phyloP scores from a whole-genome alignment of 352 stramenopile genomes.

The Pythium utonaiense region DNA sequence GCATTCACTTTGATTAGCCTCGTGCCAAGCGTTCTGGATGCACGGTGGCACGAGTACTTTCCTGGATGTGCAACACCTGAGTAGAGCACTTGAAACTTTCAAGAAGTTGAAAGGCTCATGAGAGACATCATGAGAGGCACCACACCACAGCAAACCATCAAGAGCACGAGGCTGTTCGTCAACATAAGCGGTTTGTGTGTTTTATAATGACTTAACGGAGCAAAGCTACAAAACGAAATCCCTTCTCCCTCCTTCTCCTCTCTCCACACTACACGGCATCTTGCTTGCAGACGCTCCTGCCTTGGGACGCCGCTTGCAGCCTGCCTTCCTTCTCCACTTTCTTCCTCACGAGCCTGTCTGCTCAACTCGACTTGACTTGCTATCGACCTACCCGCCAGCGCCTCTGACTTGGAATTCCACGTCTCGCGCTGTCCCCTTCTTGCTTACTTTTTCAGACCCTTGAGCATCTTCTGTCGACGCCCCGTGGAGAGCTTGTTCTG shows the following conservation, averaged over 20 bases:
- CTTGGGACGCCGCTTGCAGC: neutral
- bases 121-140: too few relatives aligned
- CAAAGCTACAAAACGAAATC: slow-evolving; percentile 8
- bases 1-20: slow-evolving; percentile 25
- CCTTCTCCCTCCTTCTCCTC: neutral
- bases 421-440: too few relatives aligned
- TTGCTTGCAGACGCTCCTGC: neutral
- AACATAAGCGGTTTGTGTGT: slow-evolving; percentile 5
- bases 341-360: neutral
- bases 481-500: slow-evolving; percentile 86
- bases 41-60: slow-evolving; percentile 56
- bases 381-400: neutral
- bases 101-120: too few relatives aligned
- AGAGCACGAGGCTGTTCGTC: neutral
- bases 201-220: slow-evolving; percentile 17
- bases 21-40: slow-evolving; percentile 45
- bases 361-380: neutral
- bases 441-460: slow-evolving; percentile 83
- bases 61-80: slow-evolving; percentile 17
- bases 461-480: slow-evolving; percentile 86
- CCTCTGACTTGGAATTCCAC: neutral
- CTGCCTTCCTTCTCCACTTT: neutral
- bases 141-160: neutral
- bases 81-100: slow-evolving; percentile 4
- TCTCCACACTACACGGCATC: slow-evolving; percentile 1